Base-by-base conservation (phyloP, 1,139 yeast species). In the Debaryomyces sp. region DNA sequence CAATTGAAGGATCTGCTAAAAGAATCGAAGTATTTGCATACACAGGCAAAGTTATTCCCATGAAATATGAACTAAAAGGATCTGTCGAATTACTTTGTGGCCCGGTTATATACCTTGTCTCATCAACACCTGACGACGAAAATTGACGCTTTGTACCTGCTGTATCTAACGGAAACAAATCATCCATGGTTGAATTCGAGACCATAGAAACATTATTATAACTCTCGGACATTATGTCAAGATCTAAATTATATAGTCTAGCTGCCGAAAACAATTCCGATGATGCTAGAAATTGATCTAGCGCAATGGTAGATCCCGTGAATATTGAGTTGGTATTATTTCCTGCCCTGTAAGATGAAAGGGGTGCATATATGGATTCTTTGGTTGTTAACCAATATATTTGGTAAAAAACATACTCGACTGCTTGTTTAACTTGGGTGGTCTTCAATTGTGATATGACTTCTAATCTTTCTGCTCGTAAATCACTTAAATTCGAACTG, bases 381-480 rank as follows among this genome's bases (percentile, higher is more conserved):
- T 85, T 76, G 1, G 82, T 74, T 2, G 90, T 72, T n/a, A 90
- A 68, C 76, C 89, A 85, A 50, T 79, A 78, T 2, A 85, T 80
- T 63, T 89, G 96, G 62, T 85, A 88, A 60, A 82, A 86, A 22
- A 84, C 68, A 50, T 75, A 78, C 53, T 80, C 79, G 51, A 89
- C 69, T 34, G 82, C 79, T 66, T 89, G 97, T 47, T 78, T 78
- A 12, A 90, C 75, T 64, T 91, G 97, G 0, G 94, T 80, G 0
- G 94, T 82, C 64, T 89, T 90, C 49, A 91, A 71, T 62, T 87
- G 88, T 7, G 96, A 87, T 15, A 90, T 87, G 43, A 89, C 89
- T 59, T 81, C 82, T 35, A 91, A 70, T 50, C 91, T 77, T 54
- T 89, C 94, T 2, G 85, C 82, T 54, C 95, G 75, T 44, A 88